Conservation (phyloP, 2,329 filamentous ascomycete species). For the Coniochaeta hoffmannii region DNA sequence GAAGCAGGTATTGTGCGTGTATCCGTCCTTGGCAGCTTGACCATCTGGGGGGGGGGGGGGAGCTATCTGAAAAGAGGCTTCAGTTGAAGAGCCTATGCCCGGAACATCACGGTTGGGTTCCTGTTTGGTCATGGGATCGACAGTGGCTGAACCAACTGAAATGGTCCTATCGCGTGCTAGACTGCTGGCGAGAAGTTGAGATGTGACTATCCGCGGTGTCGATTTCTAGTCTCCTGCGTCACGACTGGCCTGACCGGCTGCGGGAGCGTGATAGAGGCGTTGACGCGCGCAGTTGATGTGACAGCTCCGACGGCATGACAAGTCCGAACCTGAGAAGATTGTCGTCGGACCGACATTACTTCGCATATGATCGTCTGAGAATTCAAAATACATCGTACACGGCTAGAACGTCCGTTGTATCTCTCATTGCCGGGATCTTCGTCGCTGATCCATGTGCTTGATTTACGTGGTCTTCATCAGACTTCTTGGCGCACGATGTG, state of each 20-base stretch:
- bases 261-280: constrained; percentile 1
- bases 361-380: background rate
- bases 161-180: background rate
- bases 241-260: background rate
- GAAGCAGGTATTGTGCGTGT: background rate
- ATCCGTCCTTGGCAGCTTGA: background rate
- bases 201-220: background rate
- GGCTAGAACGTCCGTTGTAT: background rate
- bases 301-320: background rate
- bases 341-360: background rate
- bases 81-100: background rate
- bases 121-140: background rate
- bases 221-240: background rate
- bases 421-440: constrained; percentile 7
- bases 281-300: background rate
- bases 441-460: constrained; percentile 9
- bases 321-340: background rate
- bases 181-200: background rate
- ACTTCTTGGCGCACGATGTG: constrained; percentile 15
- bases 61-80: background rate
- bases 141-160: background rate
- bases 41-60: background rate
- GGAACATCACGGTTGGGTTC: background rate
- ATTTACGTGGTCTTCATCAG: constrained; percentile 11
- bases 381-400: background rate